Conservation (phyloP, 139 green algal species). For the Desmodesmus armatus region DNA sequence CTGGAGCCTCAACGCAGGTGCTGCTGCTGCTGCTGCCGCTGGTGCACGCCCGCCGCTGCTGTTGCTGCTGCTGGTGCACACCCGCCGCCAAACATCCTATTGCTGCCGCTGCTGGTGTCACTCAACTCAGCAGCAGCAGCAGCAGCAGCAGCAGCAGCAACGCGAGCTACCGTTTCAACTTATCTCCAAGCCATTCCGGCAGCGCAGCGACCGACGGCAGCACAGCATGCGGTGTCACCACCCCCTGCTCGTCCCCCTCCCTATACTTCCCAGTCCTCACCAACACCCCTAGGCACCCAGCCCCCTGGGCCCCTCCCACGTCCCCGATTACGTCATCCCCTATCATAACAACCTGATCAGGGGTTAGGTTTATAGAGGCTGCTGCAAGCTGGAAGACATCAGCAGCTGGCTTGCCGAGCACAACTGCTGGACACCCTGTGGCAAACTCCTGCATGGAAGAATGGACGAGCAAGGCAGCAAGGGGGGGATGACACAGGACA, state of each 20-base stretch:
- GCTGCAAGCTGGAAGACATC: conserved; percentile 19
- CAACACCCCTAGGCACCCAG: conserved; percentile 8
- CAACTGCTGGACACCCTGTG: background rate
- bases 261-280: conserved; percentile 41
- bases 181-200: conserved; percentile 29
- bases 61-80: too few relatives aligned
- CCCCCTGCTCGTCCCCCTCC: background rate
- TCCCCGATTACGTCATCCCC: conserved; percentile 23
- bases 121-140: too few relatives aligned
- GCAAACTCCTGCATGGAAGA: too few relatives aligned
- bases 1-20: too few relatives aligned
- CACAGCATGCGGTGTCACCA: background rate
- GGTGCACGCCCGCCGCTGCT: too few relatives aligned
- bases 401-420: conserved; percentile 17
- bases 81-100: too few relatives aligned
- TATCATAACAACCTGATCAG: conserved; percentile 24
- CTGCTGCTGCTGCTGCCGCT: too few relatives aligned
- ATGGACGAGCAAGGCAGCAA: too few relatives aligned
- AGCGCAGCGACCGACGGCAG: conserved; percentile 26
- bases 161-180: too few relatives aligned
- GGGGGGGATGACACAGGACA: too few relatives aligned
- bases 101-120: too few relatives aligned
- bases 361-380: background rate
- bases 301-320: conserved; percentile 8
- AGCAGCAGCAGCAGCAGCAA: too few relatives aligned